phyloP scores from a whole-genome alignment of 805 yeast genomes.

The Blastobotrys terrestris region DNA sequence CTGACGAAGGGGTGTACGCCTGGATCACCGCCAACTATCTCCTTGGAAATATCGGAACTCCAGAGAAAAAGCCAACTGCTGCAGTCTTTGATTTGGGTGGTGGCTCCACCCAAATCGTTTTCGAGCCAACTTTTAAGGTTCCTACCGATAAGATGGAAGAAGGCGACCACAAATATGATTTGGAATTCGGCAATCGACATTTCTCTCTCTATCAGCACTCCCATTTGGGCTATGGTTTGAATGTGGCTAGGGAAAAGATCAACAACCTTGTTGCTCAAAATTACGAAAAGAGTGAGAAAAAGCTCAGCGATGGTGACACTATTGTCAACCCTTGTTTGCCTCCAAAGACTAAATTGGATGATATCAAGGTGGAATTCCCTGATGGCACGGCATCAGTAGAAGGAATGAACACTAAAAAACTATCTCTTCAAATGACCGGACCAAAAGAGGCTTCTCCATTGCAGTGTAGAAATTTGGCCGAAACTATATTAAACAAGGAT shows the following conservation, averaged over 20 bases:
- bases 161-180: conserved; percentile 82
- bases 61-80: conserved; percentile 73
- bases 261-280: conserved; percentile 57
- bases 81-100: conserved; percentile 98
- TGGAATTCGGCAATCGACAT: conserved; percentile 73
- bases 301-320: conserved; percentile 25
- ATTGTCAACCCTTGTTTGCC: conserved; percentile 83
- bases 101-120: conserved; percentile 97
- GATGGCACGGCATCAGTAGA: conserved; percentile 24
- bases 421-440: conserved; percentile 59
- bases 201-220: conserved; percentile 87
- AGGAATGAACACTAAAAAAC: conserved; percentile 28
- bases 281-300: conserved; percentile 30
- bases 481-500: conserved; percentile 76
- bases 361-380: conserved; percentile 54
- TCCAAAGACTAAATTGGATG: conserved; percentile 57
- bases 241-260: conserved; percentile 85
- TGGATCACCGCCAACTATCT: conserved; percentile 96
- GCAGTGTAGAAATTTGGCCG: conserved; percentile 84
- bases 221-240: conserved; percentile 92
- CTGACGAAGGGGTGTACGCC: conserved; percentile 96
- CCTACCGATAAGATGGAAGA: conserved; percentile 54
- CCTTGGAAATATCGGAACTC: conserved; percentile 86
- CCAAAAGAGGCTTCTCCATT: conserved; percentile 60
- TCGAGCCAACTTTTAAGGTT: conserved; percentile 71